Evolutionary conservation across 2,329 filamentous ascomycete genomes (phyloP), one percentile per base, ranked within the genome.

Genomic region (Curvularia verruculosa): DNA sequence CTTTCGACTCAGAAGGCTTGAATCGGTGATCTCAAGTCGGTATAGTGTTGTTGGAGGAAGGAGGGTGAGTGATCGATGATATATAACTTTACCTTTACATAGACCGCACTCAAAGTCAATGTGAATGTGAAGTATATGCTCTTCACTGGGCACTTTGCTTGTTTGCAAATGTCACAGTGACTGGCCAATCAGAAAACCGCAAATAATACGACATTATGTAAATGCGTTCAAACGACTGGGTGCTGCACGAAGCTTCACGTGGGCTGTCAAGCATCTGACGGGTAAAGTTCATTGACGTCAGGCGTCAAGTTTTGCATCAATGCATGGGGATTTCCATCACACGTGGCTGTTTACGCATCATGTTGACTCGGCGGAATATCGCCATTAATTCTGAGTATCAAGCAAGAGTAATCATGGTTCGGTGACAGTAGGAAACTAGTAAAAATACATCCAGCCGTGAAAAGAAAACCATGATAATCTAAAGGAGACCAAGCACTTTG

Each of bases 111-210:
- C 29, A 36, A 40, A 34, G 48, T n/a, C 31, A 19, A 45, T 19
- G 54, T 58, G 52, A 60, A 41, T 29, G 45, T 48, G 51, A 49
- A 28, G 24, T 54, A 31, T 29, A 44, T 36, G n/a, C 18, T 26
- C 18, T 23, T 23, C 10, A n/a, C 6, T 10, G 49, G 49, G 31
- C 28, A 29, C 31, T 24, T 49, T 45, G 39, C 40, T 55, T 44
- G 21, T 43, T n/a, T 36, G 49, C 36, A 23, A 47, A 44, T 34
- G 31, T 36, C 21, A 18, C 26, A 24, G 24, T 23, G 24, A 21
- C 39, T 21, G 36, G 37, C 45, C 45, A 54, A 57, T 54, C 10
- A n/a, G 28, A 36, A 12, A 48, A 12, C n/a, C 12, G 34, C 21
- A n/a, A 34, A 46, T 34, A 19, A 24, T 2, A 46, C n/a, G 3